These are phyloP conservation scores for Camelina laxa DNA, from an alignment of 345 rosid species.

Conservation along the genomic window DNA sequence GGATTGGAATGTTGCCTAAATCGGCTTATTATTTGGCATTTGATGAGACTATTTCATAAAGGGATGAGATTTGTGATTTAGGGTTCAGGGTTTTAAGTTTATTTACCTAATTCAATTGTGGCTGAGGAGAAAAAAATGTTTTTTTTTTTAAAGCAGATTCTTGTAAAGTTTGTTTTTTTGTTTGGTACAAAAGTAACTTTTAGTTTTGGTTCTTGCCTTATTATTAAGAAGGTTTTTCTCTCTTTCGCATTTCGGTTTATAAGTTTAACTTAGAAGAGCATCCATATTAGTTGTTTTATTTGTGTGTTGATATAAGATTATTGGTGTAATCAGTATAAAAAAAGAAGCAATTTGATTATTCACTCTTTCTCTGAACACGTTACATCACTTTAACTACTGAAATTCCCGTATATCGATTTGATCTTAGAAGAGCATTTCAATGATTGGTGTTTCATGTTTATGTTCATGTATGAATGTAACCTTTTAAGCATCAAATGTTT, in stretches of 20 bases:
- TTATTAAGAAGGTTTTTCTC: neutral
- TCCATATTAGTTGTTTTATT: neutral
- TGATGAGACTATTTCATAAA: neutral
- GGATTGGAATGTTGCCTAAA: neutral
- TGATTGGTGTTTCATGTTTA: too few relatives aligned
- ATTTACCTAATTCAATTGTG: neutral
- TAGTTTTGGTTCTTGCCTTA: neutral
- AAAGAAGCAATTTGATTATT: too few relatives aligned
- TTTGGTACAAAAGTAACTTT: neutral
- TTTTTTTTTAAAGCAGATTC: neutral
- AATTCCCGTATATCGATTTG: too few relatives aligned
- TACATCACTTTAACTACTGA: too few relatives aligned
- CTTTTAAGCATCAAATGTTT: neutral
- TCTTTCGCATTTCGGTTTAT: neutral
- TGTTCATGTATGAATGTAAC: neutral
- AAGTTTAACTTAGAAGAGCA: neutral
- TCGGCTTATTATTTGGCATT: neutral
- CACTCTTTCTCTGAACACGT: too few relatives aligned
- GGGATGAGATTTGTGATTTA: constrained; percentile 9
- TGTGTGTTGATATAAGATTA: constrained; percentile 2
- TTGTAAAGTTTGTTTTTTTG: constrained; percentile 2
- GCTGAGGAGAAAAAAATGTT: neutral
- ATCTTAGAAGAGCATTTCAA: too few relatives aligned
- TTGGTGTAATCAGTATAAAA: neutral
- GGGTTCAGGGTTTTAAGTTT: constrained; percentile 23